These are phyloP conservation scores for Daldinia vernicosa DNA, from an alignment of 495 filamentous ascomycete species.

Conservation along the genomic window DNA sequence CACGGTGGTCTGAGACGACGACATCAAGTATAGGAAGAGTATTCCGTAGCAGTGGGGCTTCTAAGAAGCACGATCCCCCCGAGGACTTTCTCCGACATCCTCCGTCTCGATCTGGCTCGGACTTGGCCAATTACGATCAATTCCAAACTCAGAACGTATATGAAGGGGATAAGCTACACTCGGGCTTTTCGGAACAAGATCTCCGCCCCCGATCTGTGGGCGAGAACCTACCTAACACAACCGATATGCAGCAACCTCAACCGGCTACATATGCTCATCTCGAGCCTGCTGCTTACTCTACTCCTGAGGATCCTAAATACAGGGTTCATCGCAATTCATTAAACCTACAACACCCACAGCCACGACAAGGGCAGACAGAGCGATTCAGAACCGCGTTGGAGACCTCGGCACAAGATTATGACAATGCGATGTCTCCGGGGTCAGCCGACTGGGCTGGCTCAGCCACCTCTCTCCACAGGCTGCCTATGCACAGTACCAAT, in stretches of 20 bases:
- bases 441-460: conserved; percentile 78
- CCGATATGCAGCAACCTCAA: conserved; percentile 22
- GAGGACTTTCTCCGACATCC: conserved; percentile 52
- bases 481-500: conserved; percentile 50
- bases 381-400: conserved; percentile 85
- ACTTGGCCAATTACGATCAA: conserved; percentile 70
- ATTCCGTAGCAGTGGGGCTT: conserved; percentile 61
- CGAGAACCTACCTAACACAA: conserved; percentile 16
- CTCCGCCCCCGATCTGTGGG: conserved; percentile 37
- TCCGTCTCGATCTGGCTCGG: conserved; percentile 76
- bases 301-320: conserved; percentile 88
- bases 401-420: conserved; percentile 76
- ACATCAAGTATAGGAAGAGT: conserved; percentile 68
- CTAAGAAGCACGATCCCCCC: conserved; percentile 55
- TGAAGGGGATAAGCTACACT: conserved; percentile 76
- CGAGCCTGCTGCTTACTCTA: conserved; percentile 52
- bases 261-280: conserved; percentile 45
- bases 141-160: conserved; percentile 71
- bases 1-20: conserved; percentile 96
- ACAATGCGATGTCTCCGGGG: conserved; percentile 69
- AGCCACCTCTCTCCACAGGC: conserved; percentile 60
- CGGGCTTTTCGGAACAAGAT: conserved; percentile 66
- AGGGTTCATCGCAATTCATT: conserved; percentile 88
- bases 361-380: conserved; percentile 80
- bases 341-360: conserved; percentile 90